phyloP scores from a whole-genome alignment of 148 eudicot genomes.

The Agrostemma githago region DNA sequence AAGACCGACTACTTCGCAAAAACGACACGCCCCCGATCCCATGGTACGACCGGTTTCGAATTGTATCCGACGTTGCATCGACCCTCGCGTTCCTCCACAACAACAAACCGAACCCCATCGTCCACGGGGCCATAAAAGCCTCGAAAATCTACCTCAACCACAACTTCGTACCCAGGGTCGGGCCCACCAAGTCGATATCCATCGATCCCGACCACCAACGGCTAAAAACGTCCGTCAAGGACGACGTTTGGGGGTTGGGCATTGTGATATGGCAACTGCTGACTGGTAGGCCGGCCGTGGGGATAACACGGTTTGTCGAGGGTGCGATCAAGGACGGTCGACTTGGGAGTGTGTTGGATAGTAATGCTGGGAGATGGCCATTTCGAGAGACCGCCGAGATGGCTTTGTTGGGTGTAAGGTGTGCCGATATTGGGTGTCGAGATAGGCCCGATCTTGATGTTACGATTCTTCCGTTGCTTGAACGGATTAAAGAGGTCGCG shows the following conservation, averaged over 20 bases:
- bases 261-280: slow-evolving; percentile 69
- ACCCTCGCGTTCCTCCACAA: slow-evolving; percentile 78
- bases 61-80: slow-evolving; percentile 85
- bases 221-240: slow-evolving; percentile 35
- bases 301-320: slow-evolving; percentile 56
- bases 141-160: slow-evolving; percentile 83
- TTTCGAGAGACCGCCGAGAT: slow-evolving; percentile 63
- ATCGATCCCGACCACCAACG: neutral
- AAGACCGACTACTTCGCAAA: slow-evolving; percentile 53
- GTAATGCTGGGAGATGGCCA: slow-evolving; percentile 79
- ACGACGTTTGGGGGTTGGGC: slow-evolving; percentile 83
- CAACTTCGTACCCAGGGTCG: slow-evolving; percentile 77
- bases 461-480: slow-evolving; percentile 58
- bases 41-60: slow-evolving; percentile 76
- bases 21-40: slow-evolving; percentile 56
- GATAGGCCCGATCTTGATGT: slow-evolving; percentile 69
- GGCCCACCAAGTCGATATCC: slow-evolving; percentile 39
- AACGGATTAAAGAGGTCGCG: slow-evolving; percentile 59
- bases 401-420: slow-evolving; percentile 55
- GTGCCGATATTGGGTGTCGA: slow-evolving; percentile 65
- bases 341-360: slow-evolving; percentile 50
- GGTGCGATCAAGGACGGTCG: slow-evolving; percentile 46
- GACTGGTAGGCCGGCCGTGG: slow-evolving; percentile 66
- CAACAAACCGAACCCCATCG: slow-evolving; percentile 61
- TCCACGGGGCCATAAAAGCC: slow-evolving; percentile 77